These are phyloP conservation scores for Penicillium paneum DNA, from an alignment of 2,329 filamentous ascomycete genomes.

Conservation along the genomic window DNA sequence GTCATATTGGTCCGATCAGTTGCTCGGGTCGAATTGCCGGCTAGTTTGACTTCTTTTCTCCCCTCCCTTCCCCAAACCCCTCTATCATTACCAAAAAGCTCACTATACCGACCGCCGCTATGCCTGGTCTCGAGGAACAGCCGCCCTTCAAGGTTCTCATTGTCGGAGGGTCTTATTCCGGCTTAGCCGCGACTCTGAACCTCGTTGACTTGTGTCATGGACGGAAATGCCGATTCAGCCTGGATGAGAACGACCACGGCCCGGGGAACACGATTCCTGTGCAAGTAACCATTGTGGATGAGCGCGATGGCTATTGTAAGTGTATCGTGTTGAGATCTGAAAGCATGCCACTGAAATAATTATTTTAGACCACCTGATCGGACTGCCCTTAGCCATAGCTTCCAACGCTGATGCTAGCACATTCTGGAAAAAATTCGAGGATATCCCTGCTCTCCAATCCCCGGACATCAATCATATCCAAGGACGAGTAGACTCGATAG, in stretches of 20 bases:
- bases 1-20: neutral
- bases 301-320: conserved; percentile 73
- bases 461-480: conserved; percentile 4
- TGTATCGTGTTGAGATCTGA: conserved; percentile 3
- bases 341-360: neutral
- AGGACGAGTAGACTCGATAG: conserved; percentile 3
- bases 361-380: conserved; percentile 3
- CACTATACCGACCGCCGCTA: neutral
- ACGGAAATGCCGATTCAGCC: conserved; percentile 6
- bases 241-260: conserved; percentile 44
- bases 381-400: conserved; percentile 1
- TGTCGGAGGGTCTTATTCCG: conserved; percentile 69
- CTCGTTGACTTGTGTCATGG: conserved; percentile 64
- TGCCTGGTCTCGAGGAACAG: conserved; percentile 16
- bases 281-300: conserved; percentile 68
- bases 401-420: conserved; percentile 1
- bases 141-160: conserved; percentile 56
- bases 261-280: conserved; percentile 35
- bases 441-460: conserved; percentile 4
- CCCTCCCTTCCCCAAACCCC: neutral
- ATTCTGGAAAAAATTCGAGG: conserved; percentile 5
- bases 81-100: neutral
- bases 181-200: conserved; percentile 64
- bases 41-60: neutral
- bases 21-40: neutral